These are phyloP conservation scores for Picea glauca DNA, from an alignment of 75 land plant species.

Conservation along the genomic window DNA sequence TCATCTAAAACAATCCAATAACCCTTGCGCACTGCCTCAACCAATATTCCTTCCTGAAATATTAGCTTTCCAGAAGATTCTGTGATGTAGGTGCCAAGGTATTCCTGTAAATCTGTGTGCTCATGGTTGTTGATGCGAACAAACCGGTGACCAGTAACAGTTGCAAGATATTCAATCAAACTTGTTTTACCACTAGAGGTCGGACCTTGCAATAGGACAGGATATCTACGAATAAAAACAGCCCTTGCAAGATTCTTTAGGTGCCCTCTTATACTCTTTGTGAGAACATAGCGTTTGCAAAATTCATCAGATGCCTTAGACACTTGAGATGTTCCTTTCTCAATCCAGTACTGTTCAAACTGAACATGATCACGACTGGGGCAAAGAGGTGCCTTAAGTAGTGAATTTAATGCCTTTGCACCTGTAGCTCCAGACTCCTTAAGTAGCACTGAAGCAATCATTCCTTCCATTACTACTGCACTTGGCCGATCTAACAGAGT, in stretches of 20 bases:
- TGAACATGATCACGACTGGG: constrained; percentile 47
- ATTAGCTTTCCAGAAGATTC: constrained; percentile 77
- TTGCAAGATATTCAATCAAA: constrained; percentile 87
- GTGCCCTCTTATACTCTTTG: constrained; percentile 67
- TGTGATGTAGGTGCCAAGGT: constrained; percentile 84
- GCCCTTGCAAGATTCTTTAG: constrained; percentile 84
- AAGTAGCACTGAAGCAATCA: constrained; percentile 44
- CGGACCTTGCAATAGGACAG: constrained; percentile 94
- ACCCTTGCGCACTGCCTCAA: constrained; percentile 90
- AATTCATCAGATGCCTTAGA: constrained; percentile 26
- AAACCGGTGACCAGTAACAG: constrained; percentile 79
- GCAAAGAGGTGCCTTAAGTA: constrained; percentile 26
- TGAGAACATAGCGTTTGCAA: constrained; percentile 61
- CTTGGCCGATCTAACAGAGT: constrained; percentile 77
- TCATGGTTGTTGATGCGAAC: constrained; percentile 99
- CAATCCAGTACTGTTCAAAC: constrained; percentile 50
- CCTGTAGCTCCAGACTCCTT: constrained; percentile 25
- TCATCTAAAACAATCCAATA: constrained; percentile 98
- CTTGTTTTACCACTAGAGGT: constrained; percentile 99
- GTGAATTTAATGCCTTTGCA: constrained; percentile 12
- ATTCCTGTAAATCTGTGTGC: constrained; percentile 97
- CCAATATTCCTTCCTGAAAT: constrained; percentile 89
- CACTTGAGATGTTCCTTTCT: constrained; percentile 17
- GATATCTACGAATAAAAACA: constrained; percentile 73
- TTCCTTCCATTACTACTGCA: constrained; percentile 57